Base-by-base conservation (phyloP, 495 filamentous ascomycete species). In the Recurvomyces mirabilis region DNA sequence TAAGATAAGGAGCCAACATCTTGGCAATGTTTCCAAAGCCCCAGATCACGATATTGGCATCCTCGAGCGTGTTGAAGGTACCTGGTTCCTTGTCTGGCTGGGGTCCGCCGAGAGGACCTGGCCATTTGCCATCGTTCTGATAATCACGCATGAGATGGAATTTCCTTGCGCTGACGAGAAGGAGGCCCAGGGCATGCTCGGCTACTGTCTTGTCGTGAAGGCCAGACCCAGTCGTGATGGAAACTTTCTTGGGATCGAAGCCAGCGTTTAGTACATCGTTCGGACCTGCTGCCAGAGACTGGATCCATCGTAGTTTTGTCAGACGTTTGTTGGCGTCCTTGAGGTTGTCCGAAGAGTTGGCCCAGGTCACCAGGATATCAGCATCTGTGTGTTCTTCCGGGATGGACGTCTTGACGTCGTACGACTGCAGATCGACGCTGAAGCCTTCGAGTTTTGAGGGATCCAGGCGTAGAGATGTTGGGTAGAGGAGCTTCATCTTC, bases 401-500 rank as follows among this genome's bases (percentile, higher is more conserved):
- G 43, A 78, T 70, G 12, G 60, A 58, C n/a, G 53, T 44, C 31
- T 66, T 67, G 34, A 71, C 70, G 54, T 77, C 66, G 61, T 78
- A 78, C 21, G 68, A 53, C 48, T 74, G 66, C 4, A 78, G 63
- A 9, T 62, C 26, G 33, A 68, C 60, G 20, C 66, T 55, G 65
- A 75, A 77, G 52, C 70, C 73, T 39, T 74, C 56, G 44, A 77
- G 60, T 40, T 47, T 59, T 50, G 65, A 42, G 32, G 66, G 43
- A 57, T 75, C 62, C 51, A 77, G 65, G 23, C 58, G 56, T 44
- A 77, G 64, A 5, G 74, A 75, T 38, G 67, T 77, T 33, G 74
- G 74, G 59, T 78, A 78, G 22, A 77, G 71, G 57, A 78, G 68
- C 60, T 78, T 77, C 73, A 76, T 77, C 7, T n/a, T n/a, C n/a